Conservation (phyloP, 495 filamentous ascomycete genomes). For the Daldinia bambusicola region DNA sequence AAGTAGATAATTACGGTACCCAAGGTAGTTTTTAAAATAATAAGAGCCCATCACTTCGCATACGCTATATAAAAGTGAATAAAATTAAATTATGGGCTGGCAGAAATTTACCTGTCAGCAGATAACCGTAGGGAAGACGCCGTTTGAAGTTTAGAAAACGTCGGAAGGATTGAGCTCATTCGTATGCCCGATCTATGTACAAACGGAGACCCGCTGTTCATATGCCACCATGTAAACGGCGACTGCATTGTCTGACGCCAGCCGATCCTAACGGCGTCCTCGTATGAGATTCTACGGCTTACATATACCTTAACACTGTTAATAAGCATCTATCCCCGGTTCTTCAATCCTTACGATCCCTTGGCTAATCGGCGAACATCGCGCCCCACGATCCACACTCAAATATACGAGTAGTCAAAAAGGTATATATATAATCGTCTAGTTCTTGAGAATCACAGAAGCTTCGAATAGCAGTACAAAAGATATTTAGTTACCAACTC, state of each 20-base stretch:
- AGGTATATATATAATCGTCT: constrained; percentile 10
- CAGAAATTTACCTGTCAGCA: neutral
- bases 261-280: neutral
- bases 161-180: neutral
- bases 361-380: constrained; percentile 27
- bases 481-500: neutral
- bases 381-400: neutral
- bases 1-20: neutral
- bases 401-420: neutral
- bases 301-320: neutral
- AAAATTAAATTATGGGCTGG: neutral
- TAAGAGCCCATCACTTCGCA: neutral
- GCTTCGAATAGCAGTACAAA: neutral
- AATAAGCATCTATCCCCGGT: neutral
- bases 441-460: neutral
- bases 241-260: constrained; percentile 3
- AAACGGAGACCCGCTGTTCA: neutral
- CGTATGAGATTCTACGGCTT: neutral
- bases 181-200: neutral
- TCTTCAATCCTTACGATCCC: neutral
- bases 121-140: neutral
- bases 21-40: neutral
- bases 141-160: neutral
- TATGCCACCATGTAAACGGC: neutral
- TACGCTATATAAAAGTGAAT: neutral